Evolutionary conservation across 805 yeast genomes (phyloP), one percentile per base, ranked within the genome.

Genomic region (Yamadazyma tumulicola): DNA sequence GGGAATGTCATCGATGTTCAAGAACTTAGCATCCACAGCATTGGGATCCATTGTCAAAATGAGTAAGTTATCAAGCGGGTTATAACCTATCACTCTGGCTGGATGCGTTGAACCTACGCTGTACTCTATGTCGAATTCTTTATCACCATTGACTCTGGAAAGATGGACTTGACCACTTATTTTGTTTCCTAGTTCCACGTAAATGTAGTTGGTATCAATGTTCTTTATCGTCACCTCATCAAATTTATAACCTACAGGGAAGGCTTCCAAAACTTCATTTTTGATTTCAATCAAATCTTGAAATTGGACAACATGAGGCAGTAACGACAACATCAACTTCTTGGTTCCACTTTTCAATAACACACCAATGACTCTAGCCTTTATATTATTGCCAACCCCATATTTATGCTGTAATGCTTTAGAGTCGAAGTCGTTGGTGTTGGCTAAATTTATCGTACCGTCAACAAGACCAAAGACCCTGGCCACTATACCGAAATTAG

Each of bases 31-130:
- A 13, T 75, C 70, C 25, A 93, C 62, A 30, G 78, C 68, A 30
- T 71, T 64, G 9, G 85, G 75, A 47, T 88, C 82, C 51, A 87
- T 61, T 1, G 95, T 79, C 47, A 91, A 61, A 28, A 77, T 69
- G 48, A 78, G 79, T 26, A 75, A 55, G 37, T 79, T 77, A 49
- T 93, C 97, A 29, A 81, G 58, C 15, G 57, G 55, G 26, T 85
- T 77, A 51, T 61, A 85, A 2, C 88, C 85, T 19, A 86, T 51
- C 6, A 93, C 80, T 58, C 97, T 78, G 4, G 95, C 95, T 30
- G 62, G 59, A 54, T 85, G 91, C 7, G 66, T 64, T 1, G 95
- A 70, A 1, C 89, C 94, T 13, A 69, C 57, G 26, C 67, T 67
- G 60, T 72, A 85, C 52, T 59, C 75, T 55, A 58, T 64, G 22